phyloP scores from a whole-genome alignment of 805 yeast genomes.

The Ogataea glucozyma region DNA sequence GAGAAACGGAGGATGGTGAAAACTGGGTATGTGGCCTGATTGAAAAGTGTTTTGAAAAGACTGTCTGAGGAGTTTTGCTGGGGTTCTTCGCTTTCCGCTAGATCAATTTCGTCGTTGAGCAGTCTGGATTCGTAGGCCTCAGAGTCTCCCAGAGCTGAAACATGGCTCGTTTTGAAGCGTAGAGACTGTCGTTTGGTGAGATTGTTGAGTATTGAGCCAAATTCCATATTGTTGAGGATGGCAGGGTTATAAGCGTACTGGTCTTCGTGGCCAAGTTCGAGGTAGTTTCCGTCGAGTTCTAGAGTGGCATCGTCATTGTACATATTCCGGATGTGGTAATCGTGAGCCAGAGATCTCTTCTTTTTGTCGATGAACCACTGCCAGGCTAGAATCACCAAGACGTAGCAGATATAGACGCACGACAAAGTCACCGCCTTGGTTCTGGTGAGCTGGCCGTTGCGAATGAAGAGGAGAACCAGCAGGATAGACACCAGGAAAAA shows the following conservation, averaged over 20 bases:
- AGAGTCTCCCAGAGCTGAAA: constrained; percentile 15
- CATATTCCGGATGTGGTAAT: constrained; percentile 29
- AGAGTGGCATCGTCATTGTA: constrained; percentile 29
- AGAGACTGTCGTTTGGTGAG: constrained; percentile 26
- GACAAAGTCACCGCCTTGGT: constrained; percentile 59
- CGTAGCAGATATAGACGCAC: constrained; percentile 59
- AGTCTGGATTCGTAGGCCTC: constrained; percentile 27
- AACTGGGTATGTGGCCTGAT: constrained; percentile 23
- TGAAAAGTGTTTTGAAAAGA: constrained; percentile 13
- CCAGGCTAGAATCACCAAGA: constrained; percentile 47
- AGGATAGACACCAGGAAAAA: constrained; percentile 57
- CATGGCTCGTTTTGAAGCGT: constrained; percentile 16
- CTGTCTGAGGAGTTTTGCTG: constrained; percentile 9
- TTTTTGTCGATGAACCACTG: constrained; percentile 36
- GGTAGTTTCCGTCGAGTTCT: constrained; percentile 23
- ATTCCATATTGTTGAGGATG: constrained; percentile 30
- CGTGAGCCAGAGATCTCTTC: constrained; percentile 20
- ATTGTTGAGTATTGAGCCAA: constrained; percentile 29
- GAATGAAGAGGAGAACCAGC: constrained; percentile 48
- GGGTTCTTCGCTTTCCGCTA: constrained; percentile 17
- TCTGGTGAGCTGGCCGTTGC: constrained; percentile 52
- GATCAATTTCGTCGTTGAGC: constrained; percentile 11
- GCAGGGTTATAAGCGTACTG: constrained; percentile 33
- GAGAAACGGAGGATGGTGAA: constrained; percentile 22
- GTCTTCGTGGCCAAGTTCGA: constrained; percentile 33